phyloP scores from a whole-genome alignment of 2,329 filamentous ascomycete genomes.

The Fusarium equiseti region DNA sequence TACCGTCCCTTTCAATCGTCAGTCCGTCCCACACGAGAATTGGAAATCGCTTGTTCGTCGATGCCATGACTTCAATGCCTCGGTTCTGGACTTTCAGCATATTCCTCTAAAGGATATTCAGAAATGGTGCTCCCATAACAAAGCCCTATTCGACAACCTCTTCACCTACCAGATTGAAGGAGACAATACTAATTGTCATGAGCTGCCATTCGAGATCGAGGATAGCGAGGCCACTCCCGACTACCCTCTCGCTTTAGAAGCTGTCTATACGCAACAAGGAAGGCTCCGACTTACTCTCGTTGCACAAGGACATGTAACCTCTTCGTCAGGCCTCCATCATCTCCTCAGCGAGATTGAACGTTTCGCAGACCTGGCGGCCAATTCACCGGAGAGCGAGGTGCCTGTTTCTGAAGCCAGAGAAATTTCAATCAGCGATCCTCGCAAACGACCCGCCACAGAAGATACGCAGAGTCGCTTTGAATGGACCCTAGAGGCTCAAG shows the following conservation, averaged over 20 bases:
- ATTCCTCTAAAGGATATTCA: conserved; percentile 82
- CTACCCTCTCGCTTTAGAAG: conserved; percentile 84
- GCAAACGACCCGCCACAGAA: conserved; percentile 51
- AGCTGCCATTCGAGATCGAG: conserved; percentile 66
- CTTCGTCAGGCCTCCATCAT: conserved; percentile 45
- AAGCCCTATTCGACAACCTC: conserved; percentile 79
- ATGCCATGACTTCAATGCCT: conserved; percentile 79
- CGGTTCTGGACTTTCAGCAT: conserved; percentile 75
- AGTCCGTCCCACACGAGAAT: conserved; percentile 57
- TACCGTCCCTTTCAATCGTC: conserved; percentile 78
- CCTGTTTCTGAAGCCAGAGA: conserved; percentile 1
- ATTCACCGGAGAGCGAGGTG: conserved; percentile 23
- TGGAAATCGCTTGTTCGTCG: conserved; percentile 71
- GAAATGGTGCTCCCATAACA: conserved; percentile 76
- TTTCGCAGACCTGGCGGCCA: conserved; percentile 21
- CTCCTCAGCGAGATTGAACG: conserved; percentile 56
- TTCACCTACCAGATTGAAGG: conserved; percentile 81
- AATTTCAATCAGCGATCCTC: background rate
- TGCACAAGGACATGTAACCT: conserved; percentile 60
- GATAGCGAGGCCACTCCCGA: conserved; percentile 67
- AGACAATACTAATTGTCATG: conserved; percentile 41
- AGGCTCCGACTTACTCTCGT: conserved; percentile 70
- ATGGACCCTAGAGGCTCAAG: conserved; percentile 68
- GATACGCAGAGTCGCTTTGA: conserved; percentile 55
- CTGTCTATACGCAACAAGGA: conserved; percentile 64